These are phyloP conservation scores for Parsonsia alboflavescens DNA, from an alignment of 257 asterid genomes.

Conservation along the genomic window DNA sequence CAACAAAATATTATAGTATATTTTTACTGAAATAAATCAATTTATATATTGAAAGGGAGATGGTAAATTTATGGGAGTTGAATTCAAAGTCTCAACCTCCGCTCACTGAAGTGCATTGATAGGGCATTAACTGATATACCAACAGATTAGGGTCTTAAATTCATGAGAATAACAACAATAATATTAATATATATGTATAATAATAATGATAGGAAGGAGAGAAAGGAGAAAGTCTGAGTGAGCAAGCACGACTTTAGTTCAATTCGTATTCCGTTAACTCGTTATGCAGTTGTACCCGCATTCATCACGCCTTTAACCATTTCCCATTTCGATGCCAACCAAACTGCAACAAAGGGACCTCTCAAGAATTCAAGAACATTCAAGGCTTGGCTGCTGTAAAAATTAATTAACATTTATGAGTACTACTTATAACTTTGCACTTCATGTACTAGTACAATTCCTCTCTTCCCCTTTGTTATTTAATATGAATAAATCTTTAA, in stretches of 20 bases:
- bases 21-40: too few relatives aligned
- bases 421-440: background rate
- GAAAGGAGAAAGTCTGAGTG: background rate
- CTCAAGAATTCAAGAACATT: conserved; percentile 19
- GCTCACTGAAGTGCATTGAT: conserved; percentile 27
- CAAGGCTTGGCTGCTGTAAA: conserved; percentile 11
- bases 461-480: too few relatives aligned
- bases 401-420: conserved; percentile 5
- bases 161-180: background rate
- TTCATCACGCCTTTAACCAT: conserved; percentile 11
- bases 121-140: conserved; percentile 25
- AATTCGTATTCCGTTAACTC: conserved; percentile 4
- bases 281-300: conserved; percentile 12
- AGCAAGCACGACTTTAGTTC: conserved; percentile 6
- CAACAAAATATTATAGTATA: too few relatives aligned
- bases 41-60: background rate
- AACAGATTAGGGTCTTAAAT: conserved; percentile 25
- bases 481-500: too few relatives aligned
- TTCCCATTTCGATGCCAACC: conserved; percentile 21
- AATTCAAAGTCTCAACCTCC: conserved; percentile 26
- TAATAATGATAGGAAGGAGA: background rate
- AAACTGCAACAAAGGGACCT: conserved; percentile 6
- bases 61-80: conserved; percentile 15
- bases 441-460: background rate
- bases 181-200: too few relatives aligned